A percentile compares a stretch with the other conserved stretches of the same genome.
phyloP scores from a whole-genome alignment of 1,139 yeast genomes.

The Pichia sp. region DNA sequence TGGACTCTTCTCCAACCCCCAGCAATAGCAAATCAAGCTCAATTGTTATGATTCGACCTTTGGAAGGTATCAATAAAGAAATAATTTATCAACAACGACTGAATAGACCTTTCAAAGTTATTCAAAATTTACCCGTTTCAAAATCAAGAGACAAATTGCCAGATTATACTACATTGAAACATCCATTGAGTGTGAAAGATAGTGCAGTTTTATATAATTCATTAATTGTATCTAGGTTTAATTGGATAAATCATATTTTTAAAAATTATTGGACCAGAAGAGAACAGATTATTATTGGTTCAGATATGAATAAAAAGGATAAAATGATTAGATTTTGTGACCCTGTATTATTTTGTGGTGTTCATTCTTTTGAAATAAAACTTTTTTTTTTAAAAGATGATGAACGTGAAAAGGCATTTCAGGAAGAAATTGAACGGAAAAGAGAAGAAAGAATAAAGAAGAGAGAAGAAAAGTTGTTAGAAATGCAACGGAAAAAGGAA shows the following conservation, averaged over 20 bases:
- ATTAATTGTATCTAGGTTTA: constrained; percentile 64
- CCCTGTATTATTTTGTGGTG: constrained; percentile 66
- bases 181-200: constrained; percentile 67
- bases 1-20: no score
- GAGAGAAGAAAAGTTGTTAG: constrained; percentile 19
- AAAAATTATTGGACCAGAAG: constrained; percentile 72
- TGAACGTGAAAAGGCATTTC: constrained; percentile 34
- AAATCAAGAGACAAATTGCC: constrained; percentile 40
- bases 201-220: constrained; percentile 69
- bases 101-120: constrained; percentile 58
- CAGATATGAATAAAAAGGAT: constrained; percentile 43
- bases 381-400: constrained; percentile 81
- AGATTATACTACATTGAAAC: constrained; percentile 53
- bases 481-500: constrained; percentile 8
- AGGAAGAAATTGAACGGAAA: constrained; percentile 34
- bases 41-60: constrained; percentile 34
- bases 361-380: constrained; percentile 73
- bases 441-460: constrained; percentile 26
- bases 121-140: constrained; percentile 69
- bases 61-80: constrained; percentile 44
- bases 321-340: constrained; percentile 87
- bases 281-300: constrained; percentile 44
- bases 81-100: constrained; percentile 38
- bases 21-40: constrained; percentile 3
- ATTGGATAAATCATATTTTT: constrained; percentile 63